phyloP scores from a whole-genome alignment of 2,329 filamentous ascomycete species.

The Neospermospora avenae region DNA sequence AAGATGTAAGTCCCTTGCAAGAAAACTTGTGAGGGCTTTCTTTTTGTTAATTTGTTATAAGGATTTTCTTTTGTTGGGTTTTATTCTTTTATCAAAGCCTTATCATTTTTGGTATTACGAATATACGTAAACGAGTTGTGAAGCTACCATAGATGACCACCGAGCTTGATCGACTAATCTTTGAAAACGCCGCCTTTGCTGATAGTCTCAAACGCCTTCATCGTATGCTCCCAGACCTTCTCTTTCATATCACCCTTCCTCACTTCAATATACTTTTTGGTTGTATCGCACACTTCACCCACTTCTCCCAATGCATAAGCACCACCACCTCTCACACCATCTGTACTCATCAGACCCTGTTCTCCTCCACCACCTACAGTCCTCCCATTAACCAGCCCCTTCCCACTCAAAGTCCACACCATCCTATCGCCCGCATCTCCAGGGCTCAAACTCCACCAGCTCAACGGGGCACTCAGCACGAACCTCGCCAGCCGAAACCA shows the following conservation, averaged over 20 bases:
- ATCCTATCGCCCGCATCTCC: conserved; percentile 35
- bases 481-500: conserved; percentile 35
- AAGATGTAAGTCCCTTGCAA: too few relatives aligned
- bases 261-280: conserved; percentile 22
- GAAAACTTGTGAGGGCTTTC: too few relatives aligned
- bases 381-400: background rate
- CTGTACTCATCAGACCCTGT: conserved; percentile 18
- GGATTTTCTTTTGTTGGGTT: too few relatives aligned
- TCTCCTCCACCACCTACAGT: background rate
- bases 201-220: conserved; percentile 25
- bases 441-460: conserved; percentile 22
- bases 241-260: conserved; percentile 22
- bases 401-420: conserved; percentile 25
- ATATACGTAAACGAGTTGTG: too few relatives aligned
- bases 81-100: too few relatives aligned
- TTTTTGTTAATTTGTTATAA: too few relatives aligned
- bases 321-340: conserved; percentile 29
- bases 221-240: conserved; percentile 29
- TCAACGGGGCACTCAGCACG: conserved; percentile 29
- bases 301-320: conserved; percentile 27
- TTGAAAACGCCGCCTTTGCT: conserved; percentile 24
- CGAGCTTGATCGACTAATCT: too few relatives aligned
- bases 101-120: too few relatives aligned
- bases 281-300: conserved; percentile 16
- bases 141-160: too few relatives aligned